These are phyloP conservation scores for Colletotrichum sp. DNA, from an alignment of 2,329 filamentous ascomycete genomes.

Conservation along the genomic window DNA sequence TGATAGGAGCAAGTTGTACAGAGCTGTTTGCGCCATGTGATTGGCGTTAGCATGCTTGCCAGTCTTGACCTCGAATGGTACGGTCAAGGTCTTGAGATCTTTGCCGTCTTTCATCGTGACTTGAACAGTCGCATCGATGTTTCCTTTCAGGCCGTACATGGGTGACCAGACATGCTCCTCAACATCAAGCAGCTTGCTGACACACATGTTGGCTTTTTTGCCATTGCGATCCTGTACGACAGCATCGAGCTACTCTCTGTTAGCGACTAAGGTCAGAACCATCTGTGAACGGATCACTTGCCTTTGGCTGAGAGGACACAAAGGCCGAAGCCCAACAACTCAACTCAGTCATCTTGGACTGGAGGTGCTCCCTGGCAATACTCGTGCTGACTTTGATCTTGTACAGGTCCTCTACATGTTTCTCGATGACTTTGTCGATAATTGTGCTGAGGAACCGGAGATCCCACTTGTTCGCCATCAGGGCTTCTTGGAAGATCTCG, in stretches of 20 bases:
- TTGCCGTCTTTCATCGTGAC: slow-evolving; percentile 77
- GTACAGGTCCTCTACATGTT: slow-evolving; percentile 88
- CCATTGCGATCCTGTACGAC: slow-evolving; percentile 18
- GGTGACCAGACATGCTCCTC: slow-evolving; percentile 99
- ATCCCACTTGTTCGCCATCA: slow-evolving; percentile 85
- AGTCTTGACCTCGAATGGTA: slow-evolving; percentile 96
- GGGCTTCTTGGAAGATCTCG: slow-evolving; percentile 91
- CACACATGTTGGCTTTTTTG: slow-evolving; percentile 76
- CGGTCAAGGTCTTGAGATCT: slow-evolving; percentile 73
- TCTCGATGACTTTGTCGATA: slow-evolving; percentile 73
- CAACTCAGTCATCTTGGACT: slow-evolving; percentile 82
- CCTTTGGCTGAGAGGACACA: slow-evolving; percentile 72
- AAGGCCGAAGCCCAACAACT: slow-evolving; percentile 85
- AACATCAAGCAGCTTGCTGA: slow-evolving; percentile 93
- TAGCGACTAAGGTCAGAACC: slow-evolving; percentile 19
- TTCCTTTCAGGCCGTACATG: slow-evolving; percentile 95
- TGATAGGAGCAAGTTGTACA: slow-evolving; percentile 91
- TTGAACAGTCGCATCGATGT: slow-evolving; percentile 96
- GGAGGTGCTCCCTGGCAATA: slow-evolving; percentile 79
- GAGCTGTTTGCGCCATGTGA: slow-evolving; percentile 90
- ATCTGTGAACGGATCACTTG: slow-evolving; percentile 36
- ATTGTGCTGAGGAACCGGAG: slow-evolving; percentile 67
- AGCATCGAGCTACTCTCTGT: slow-evolving; percentile 27
- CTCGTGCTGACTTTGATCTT: slow-evolving; percentile 78
- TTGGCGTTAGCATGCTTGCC: slow-evolving; percentile 82